phyloP scores from a whole-genome alignment of 805 yeast genomes.

The Crinitomyces ghanaensis region DNA sequence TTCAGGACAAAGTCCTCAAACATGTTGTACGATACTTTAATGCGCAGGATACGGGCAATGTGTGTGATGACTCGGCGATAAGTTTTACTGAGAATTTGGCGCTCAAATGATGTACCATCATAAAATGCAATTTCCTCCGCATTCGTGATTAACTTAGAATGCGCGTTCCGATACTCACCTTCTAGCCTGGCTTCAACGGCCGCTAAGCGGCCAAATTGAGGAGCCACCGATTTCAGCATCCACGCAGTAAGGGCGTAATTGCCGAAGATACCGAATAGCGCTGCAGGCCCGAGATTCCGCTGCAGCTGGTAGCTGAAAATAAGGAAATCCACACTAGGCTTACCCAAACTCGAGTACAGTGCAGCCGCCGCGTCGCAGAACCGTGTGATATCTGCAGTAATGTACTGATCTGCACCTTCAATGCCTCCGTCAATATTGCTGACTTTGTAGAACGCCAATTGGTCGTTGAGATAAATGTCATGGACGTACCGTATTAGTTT shows the following conservation, averaged over 20 bases:
- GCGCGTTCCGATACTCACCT: constrained; percentile 81
- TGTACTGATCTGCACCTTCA: constrained; percentile 74
- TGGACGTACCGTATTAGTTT: constrained; percentile 76
- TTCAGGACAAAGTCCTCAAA: constrained; percentile 80
- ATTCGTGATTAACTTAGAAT: constrained; percentile 72
- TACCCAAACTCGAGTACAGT: constrained; percentile 79
- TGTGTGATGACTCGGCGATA: constrained; percentile 49
- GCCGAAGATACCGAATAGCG: constrained; percentile 67
- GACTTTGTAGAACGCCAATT: constrained; percentile 73
- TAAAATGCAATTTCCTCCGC: constrained; percentile 92
- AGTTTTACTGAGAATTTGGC: constrained; percentile 46
- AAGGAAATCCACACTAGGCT: constrained; percentile 77
- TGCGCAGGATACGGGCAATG: constrained; percentile 41
- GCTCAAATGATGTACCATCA: constrained; percentile 77
- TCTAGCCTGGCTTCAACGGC: constrained; percentile 67
- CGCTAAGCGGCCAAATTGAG: constrained; percentile 71
- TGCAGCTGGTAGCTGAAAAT: constrained; percentile 76
- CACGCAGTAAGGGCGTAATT: constrained; percentile 76
- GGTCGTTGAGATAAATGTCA: constrained; percentile 73
- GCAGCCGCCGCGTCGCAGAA: constrained; percentile 75
- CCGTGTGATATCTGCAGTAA: constrained; percentile 72
- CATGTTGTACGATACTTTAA: constrained; percentile 56
- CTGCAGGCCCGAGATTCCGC: constrained; percentile 79
- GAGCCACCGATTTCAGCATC: constrained; percentile 60
- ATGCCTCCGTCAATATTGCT: constrained; percentile 42